phyloP scores from a whole-genome alignment of 345 rosid species.

The Adansonia digitata region DNA sequence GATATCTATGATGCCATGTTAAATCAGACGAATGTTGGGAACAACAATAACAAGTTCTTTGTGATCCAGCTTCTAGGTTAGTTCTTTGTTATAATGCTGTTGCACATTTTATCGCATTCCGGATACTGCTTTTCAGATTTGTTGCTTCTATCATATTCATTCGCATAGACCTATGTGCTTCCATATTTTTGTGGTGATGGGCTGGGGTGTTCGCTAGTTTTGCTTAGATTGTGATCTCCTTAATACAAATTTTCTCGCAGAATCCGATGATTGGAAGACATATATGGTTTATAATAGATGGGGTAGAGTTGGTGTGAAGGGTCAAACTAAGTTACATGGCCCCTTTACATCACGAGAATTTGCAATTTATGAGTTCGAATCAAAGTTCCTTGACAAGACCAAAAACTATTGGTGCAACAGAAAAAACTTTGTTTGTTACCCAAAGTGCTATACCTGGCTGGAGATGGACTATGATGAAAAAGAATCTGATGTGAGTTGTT shows the following conservation, averaged over 20 bases:
- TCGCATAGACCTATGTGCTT: background rate
- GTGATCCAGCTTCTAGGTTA: slow-evolving; percentile 77
- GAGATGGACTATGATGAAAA: slow-evolving; percentile 73
- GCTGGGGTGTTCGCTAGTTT: background rate
- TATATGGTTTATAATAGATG: slow-evolving; percentile 72
- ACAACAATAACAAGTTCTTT: slow-evolving; percentile 79
- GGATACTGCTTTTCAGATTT: background rate
- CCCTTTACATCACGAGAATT: slow-evolving; percentile 48
- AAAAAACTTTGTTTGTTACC: slow-evolving; percentile 45
- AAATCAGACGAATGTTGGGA: slow-evolving; percentile 74
- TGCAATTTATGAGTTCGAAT: slow-evolving; percentile 52
- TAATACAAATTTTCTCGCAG: slow-evolving; percentile 34
- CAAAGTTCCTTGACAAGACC: slow-evolving; percentile 69
- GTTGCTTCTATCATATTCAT: background rate
- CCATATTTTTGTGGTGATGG: background rate
- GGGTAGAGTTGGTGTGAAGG: slow-evolving; percentile 92
- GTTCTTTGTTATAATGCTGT: slow-evolving; percentile 15
- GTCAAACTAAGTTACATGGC: slow-evolving; percentile 69
- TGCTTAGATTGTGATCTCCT: slow-evolving; percentile 2
- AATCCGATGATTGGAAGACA: slow-evolving; percentile 58
- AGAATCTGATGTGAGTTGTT: slow-evolving; percentile 48
- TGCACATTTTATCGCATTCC: background rate
- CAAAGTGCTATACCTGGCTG: slow-evolving; percentile 62
- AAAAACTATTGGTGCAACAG: slow-evolving; percentile 57
- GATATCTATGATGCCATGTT: slow-evolving; percentile 77